Evolutionary conservation across 495 filamentous ascomycete genomes (phyloP).

Genomic region (Halenospora varia): DNA sequence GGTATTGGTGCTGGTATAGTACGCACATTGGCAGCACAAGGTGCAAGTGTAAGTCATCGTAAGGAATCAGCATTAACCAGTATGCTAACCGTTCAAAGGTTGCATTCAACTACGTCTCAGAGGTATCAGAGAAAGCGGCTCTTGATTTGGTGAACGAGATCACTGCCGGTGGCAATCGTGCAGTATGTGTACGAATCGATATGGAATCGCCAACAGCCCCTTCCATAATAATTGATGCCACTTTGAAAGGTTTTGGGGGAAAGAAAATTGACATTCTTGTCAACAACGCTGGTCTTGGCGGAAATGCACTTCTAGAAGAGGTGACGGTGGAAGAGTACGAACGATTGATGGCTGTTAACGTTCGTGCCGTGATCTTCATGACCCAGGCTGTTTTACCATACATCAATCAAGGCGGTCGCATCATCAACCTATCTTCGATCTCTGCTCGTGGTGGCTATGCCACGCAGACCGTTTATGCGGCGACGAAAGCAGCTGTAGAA

Average conservation of each 20-base stretch:
- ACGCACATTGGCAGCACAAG: conserved; percentile 47
- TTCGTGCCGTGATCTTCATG: conserved; percentile 63
- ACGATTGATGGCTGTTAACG: conserved; percentile 48
- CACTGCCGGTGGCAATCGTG: conserved; percentile 25
- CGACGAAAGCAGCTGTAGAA: conserved; percentile 64
- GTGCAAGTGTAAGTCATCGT: conserved; percentile 61
- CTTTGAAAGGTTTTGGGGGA: background rate
- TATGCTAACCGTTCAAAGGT: background rate
- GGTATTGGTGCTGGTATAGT: conserved; percentile 61
- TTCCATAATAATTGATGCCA: conserved; percentile 50
- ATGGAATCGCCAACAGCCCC: conserved; percentile 49
- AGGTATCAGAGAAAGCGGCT: conserved; percentile 39
- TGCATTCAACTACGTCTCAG: conserved; percentile 1
- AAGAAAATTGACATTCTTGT: conserved; percentile 59
- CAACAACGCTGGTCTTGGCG: conserved; percentile 53
- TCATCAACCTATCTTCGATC: conserved; percentile 15
- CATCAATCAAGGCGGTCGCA: background rate
- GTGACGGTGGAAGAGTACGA: conserved; percentile 59
- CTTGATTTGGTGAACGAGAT: conserved; percentile 47
- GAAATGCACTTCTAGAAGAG: conserved; percentile 39
- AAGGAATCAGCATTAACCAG: background rate
- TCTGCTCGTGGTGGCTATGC: background rate
- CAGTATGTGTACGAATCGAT: conserved; percentile 39
- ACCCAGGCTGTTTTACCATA: conserved; percentile 34
- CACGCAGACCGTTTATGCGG: conserved; percentile 35